phyloP scores from a whole-genome alignment of 306 rosid genomes.

The Lathyrus aphaca region DNA sequence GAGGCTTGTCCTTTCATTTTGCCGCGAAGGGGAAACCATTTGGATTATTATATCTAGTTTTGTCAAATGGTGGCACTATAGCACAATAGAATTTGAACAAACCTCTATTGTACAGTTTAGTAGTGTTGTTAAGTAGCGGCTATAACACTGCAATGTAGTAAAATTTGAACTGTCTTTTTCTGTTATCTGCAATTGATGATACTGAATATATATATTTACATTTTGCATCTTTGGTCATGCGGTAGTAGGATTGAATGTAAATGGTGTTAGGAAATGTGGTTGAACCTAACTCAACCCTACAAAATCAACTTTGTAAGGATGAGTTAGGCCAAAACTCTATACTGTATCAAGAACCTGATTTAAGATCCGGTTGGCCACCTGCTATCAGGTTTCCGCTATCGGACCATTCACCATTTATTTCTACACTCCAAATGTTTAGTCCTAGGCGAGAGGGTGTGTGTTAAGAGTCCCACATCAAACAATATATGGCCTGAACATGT shows the following conservation, averaged over 20 bases:
- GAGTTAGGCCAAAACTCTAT: no score
- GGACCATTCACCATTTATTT: no score
- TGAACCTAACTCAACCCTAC: no score
- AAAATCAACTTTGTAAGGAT: no score
- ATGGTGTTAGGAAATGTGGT: no score
- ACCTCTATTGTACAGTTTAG: not conserved
- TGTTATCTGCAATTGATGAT: not conserved
- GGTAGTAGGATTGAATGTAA: not conserved
- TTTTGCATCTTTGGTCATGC: not conserved
- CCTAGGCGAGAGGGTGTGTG: no score
- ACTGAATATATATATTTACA: not conserved
- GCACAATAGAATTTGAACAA: not conserved
- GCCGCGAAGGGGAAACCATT: not conserved
- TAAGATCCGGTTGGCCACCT: no score
- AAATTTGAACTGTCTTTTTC: not conserved
- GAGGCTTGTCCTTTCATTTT: slow-evolving; percentile 1
- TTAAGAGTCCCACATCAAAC: no score
- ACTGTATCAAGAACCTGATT: no score
- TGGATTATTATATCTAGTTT: not conserved
- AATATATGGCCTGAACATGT: no score
- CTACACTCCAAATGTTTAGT: no score
- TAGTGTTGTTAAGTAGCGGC: not conserved
- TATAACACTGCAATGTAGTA: not conserved
- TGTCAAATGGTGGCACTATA: not conserved
- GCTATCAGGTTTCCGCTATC: no score